phyloP scores from a whole-genome alignment of 2,329 filamentous ascomycete species.

The Fusarium bulbicola region DNA sequence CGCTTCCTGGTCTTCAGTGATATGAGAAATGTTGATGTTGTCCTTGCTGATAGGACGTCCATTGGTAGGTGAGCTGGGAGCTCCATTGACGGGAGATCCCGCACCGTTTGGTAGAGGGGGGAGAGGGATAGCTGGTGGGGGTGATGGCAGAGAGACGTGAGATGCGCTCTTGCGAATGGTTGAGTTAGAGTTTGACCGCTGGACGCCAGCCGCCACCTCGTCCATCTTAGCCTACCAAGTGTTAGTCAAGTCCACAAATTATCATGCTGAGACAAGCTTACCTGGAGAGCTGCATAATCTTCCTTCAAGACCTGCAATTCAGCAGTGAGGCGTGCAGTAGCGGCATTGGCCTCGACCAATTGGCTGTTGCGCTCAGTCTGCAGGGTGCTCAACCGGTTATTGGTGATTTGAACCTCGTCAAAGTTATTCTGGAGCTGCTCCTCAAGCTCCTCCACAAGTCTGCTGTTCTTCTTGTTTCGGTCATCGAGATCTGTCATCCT shows the following conservation, averaged over 20 bases:
- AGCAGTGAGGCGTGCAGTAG: constrained; percentile 68
- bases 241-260: constrained; percentile 38
- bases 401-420: constrained; percentile 87
- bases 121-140: constrained; percentile 94
- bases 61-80: constrained; percentile 61
- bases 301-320: constrained; percentile 74
- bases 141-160: constrained; percentile 86
- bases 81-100: constrained; percentile 56
- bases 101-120: constrained; percentile 81
- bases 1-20: constrained; percentile 93
- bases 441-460: constrained; percentile 93
- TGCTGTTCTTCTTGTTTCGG: constrained; percentile 88
- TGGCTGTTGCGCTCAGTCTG: constrained; percentile 78
- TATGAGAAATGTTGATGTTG: constrained; percentile 70
- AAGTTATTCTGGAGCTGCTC: constrained; percentile 96
- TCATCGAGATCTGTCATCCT: constrained; percentile 70
- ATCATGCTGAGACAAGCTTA: constrained; percentile 53
- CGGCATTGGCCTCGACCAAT: constrained; percentile 79
- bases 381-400: constrained; percentile 85
- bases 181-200: constrained; percentile 70
- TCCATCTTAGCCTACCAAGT: constrained; percentile 66
- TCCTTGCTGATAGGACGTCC: constrained; percentile 85
- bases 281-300: constrained; percentile 81
- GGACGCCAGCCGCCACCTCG: constrained; percentile 57
- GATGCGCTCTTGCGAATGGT: constrained; percentile 87